Conservation (phyloP, 495 filamentous ascomycete genomes). For the Lineolata rhizophorae region DNA sequence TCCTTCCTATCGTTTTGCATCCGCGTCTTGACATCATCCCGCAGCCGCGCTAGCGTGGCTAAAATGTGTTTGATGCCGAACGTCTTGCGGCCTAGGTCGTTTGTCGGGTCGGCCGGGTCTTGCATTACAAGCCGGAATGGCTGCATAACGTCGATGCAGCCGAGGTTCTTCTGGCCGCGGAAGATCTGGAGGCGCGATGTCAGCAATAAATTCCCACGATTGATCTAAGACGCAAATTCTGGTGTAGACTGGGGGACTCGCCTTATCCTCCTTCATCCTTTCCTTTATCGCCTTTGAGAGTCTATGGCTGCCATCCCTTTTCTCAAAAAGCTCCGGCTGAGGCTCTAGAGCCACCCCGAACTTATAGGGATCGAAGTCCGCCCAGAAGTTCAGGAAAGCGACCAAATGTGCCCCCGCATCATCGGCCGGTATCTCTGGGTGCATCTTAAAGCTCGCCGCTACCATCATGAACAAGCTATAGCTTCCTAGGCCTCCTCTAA, state of each 20-base stretch:
- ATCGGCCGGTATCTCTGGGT: conserved; percentile 6
- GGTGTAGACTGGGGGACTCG: background rate
- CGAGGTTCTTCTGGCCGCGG: background rate
- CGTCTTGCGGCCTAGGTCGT: conserved; percentile 28
- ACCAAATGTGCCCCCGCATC: conserved; percentile 7
- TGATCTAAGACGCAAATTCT: no score
- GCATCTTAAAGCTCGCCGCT: conserved; percentile 26
- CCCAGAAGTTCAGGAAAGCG: conserved; percentile 27
- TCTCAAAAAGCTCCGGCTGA: conserved; percentile 21
- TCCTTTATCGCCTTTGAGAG: conserved; percentile 3
- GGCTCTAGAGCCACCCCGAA: conserved; percentile 31
- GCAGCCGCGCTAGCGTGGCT: conserved; percentile 8
- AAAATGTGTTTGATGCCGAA: conserved; percentile 23
- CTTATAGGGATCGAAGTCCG: conserved; percentile 20
- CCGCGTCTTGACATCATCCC: no score
- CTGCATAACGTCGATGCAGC: background rate
- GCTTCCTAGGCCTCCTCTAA: conserved; percentile 23
- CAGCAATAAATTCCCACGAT: no score
- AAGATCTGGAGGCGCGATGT: conserved; percentile 2
- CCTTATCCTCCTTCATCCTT: conserved; percentile 3
- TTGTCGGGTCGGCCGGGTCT: conserved; percentile 33
- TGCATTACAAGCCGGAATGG: conserved; percentile 31
- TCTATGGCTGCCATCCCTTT: conserved; percentile 1
- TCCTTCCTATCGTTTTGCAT: no score
- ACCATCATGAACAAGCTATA: conserved; percentile 33